phyloP scores from a whole-genome alignment of 2,329 filamentous ascomycete genomes.

The Paracoccidioides brasiliensis region DNA sequence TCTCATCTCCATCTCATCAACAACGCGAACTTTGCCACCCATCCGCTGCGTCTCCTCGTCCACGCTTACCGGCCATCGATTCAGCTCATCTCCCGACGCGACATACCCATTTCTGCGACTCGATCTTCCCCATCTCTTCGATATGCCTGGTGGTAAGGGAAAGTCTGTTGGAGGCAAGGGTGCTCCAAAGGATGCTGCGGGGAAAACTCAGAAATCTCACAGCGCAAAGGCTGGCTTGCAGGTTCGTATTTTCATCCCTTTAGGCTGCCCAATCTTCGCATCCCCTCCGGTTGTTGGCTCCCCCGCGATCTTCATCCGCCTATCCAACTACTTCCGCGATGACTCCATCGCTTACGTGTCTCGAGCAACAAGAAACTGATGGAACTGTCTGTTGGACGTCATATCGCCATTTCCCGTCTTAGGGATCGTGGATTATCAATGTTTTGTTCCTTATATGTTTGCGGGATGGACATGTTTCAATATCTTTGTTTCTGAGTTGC shows the following conservation, averaged over 20 bases:
- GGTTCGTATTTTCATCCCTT: conserved; percentile 46
- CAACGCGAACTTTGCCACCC: conserved; percentile 20
- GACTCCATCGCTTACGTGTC: conserved; percentile 2
- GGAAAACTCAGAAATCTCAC: conserved; percentile 87
- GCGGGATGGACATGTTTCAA: conserved; percentile 2
- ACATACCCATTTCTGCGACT: conserved; percentile 13
- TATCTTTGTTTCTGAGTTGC: neutral
- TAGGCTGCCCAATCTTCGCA: conserved; percentile 1
- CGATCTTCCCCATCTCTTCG: conserved; percentile 11
- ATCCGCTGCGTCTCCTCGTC: neutral
- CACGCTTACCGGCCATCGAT: conserved; percentile 18
- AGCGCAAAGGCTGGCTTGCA: conserved; percentile 89
- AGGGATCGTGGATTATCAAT: neutral
- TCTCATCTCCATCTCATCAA: conserved; percentile 29
- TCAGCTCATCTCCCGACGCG: conserved; percentile 15
- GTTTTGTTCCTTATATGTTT: neutral
- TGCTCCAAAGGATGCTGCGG: conserved; percentile 66
- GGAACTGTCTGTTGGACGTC: neutral
- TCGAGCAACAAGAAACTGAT: neutral
- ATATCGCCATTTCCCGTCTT: neutral
- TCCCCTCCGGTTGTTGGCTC: neutral
- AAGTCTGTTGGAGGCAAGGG: conserved; percentile 86
- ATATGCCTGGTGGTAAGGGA: conserved; percentile 82
- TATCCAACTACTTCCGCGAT: neutral
- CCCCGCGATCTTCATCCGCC: neutral